Evolutionary conservation across 2,329 filamentous ascomycete genomes (phyloP).

Genomic region (Fusarium pseudonygamai): DNA sequence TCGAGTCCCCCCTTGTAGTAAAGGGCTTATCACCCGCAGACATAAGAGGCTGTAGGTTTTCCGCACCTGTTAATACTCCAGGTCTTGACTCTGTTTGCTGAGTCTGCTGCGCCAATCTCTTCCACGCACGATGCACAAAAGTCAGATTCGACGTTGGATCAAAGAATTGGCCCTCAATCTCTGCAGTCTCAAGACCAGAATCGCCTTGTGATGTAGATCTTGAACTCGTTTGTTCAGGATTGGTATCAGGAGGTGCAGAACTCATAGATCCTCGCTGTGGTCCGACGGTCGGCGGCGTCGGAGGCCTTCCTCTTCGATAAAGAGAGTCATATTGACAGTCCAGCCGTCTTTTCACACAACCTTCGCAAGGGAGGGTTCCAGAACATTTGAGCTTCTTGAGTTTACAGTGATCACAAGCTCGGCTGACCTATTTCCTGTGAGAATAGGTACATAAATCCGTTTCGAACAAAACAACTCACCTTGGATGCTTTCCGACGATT

Average conservation of each 20-base stretch:
- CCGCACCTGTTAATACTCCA: conserved; percentile 30
- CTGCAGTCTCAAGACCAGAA: conserved; percentile 58
- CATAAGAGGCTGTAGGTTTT: conserved; percentile 55
- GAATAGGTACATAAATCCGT: background rate
- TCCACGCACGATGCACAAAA: conserved; percentile 63
- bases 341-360: conserved; percentile 43
- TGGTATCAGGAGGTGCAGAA: conserved; percentile 16
- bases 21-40: conserved; percentile 60
- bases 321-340: conserved; percentile 49
- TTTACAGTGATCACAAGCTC: conserved; percentile 54
- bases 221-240: background rate
- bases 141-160: conserved; percentile 62
- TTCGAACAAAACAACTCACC: background rate
- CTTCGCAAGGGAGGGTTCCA: conserved; percentile 49
- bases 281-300: conserved; percentile 45
- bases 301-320: conserved; percentile 50
- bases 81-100: conserved; percentile 27
- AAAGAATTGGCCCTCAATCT: conserved; percentile 63
- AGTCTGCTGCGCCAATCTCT: conserved; percentile 57
- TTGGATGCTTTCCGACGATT: conserved; percentile 33
- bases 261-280: conserved; percentile 5
- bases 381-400: conserved; percentile 51
- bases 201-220: conserved; percentile 41
- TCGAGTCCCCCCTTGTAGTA: conserved; percentile 42
- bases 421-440: conserved; percentile 38